A percentile compares a stretch with the other conserved stretches of the same genome.
Conservation (phyloP, 2,329 filamentous ascomycete species). For the Ophiostoma sp. region DNA sequence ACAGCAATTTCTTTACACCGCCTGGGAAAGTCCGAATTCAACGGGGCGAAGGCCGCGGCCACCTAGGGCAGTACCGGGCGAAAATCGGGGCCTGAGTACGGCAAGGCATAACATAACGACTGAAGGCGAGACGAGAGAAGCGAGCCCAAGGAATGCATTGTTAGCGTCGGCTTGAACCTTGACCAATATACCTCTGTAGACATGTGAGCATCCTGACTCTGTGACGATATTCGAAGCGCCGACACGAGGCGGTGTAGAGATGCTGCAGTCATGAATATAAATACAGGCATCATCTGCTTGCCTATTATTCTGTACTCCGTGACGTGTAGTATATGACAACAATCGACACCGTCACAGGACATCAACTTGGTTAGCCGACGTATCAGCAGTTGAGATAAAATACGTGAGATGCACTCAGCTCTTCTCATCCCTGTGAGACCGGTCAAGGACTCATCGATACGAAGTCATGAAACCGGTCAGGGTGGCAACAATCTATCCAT, state of each 20-base stretch:
- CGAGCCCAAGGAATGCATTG: no score
- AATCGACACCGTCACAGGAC: no score
- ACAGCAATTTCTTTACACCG: not conserved
- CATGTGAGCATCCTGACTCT: no score
- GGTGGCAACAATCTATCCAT: conserved; percentile 3
- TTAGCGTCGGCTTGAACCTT: not conserved
- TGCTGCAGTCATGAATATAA: not conserved
- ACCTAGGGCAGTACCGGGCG: no score
- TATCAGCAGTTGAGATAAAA: not conserved
- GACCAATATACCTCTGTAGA: no score
- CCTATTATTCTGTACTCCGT: not conserved
- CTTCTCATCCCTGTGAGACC: not conserved
- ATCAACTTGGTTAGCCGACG: no score
- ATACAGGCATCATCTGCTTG: no score
- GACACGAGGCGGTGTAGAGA: no score
- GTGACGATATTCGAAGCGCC: no score
- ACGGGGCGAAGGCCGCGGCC: no score
- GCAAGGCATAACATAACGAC: no score
- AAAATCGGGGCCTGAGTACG: no score
- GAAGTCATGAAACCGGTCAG: conserved; percentile 4
- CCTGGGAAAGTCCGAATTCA: not conserved
- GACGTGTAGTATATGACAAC: not conserved
- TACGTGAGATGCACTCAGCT: not conserved
- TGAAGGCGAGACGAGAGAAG: not conserved
- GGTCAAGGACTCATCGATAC: not conserved